phyloP scores from a whole-genome alignment of 1,284 basidiomycete genomes.

The Rhodotorula sp. region DNA sequence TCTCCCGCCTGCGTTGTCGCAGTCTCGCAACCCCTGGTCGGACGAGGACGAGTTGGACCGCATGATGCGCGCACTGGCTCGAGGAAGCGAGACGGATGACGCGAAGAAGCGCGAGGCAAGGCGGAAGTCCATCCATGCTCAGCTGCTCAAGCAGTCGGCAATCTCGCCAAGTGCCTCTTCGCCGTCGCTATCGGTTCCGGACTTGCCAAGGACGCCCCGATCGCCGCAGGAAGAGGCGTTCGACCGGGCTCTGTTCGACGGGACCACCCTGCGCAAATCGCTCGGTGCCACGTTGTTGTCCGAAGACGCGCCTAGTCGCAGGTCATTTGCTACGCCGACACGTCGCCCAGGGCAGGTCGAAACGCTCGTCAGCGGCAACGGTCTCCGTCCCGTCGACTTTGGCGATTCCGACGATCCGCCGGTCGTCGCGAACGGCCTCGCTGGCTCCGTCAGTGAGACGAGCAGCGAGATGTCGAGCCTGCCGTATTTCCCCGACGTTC shows the following conservation, averaged over 20 bases:
- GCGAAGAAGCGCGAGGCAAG: conserved; percentile 5
- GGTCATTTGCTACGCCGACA: background rate
- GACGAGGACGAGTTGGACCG: conserved; percentile 20
- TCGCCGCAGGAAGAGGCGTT: conserved; percentile 11
- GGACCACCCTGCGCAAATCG: conserved; percentile 14
- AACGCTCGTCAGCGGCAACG: background rate
- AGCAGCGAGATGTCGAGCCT: conserved; percentile 19
- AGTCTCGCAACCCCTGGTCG: background rate
- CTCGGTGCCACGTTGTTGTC: conserved; percentile 13
- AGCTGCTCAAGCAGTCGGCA: conserved; percentile 5
- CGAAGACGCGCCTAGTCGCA: background rate
- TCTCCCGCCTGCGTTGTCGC: background rate
- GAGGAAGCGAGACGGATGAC: background rate
- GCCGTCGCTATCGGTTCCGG: background rate
- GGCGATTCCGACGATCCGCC: too few species aligned
- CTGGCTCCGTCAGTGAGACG: conserved; percentile 12
- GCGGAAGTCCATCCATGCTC: conserved; percentile 17
- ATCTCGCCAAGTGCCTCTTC: background rate
- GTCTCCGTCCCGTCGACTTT: background rate
- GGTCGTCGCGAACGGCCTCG: conserved; percentile 2
- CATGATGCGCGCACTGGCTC: conserved; percentile 21
- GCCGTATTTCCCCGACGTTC: conserved; percentile 22
- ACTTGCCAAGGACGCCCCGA: background rate
- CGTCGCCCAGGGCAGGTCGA: background rate
- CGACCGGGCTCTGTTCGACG: conserved; percentile 15